Conservation (phyloP, 129 eudicot genomes). For the Glebionis coronaria region DNA sequence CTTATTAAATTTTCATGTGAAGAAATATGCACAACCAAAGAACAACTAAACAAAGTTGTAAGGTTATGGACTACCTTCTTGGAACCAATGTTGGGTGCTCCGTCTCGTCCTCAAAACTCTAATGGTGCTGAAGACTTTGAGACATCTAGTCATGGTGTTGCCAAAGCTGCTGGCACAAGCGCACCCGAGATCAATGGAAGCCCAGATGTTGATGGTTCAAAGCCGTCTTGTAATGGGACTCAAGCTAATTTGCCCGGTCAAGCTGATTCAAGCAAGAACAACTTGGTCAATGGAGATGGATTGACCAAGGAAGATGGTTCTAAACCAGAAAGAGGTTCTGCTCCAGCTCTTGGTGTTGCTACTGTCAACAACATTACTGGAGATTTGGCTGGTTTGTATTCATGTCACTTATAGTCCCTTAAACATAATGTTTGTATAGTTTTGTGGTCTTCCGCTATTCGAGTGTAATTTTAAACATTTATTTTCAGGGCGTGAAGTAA, state of each 20-base stretch:
- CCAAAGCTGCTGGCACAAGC: conserved; percentile 22
- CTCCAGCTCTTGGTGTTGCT: no score
- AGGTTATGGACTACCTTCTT: conserved; percentile 81
- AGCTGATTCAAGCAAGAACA: conserved; percentile 32
- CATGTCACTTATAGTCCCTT: conserved; percentile 3
- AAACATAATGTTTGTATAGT: conserved; percentile 1
- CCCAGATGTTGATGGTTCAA: conserved; percentile 40
- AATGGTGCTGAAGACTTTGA: conserved; percentile 46
- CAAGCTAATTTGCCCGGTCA: conserved; percentile 36
- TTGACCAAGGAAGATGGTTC: conserved; percentile 43
- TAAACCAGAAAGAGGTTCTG: conserved; percentile 26
- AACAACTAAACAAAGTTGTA: conserved; percentile 74
- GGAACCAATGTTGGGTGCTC: conserved; percentile 80
- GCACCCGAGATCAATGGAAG: conserved; percentile 44
- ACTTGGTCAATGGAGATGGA: conserved; percentile 42
- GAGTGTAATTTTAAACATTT: background rate
- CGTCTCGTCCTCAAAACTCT: conserved; percentile 35
- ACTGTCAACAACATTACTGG: background rate
- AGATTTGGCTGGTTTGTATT: conserved; percentile 36
- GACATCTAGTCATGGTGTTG: conserved; percentile 31
- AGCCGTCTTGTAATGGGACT: conserved; percentile 50
- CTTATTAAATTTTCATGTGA: conserved; percentile 85
- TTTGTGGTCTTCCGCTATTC: background rate
- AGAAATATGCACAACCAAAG: conserved; percentile 82
- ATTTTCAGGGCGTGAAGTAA: conserved; percentile 52